Conservation (phyloP, 1,139 yeast species). For the Saccharomyces hybrid region DNA sequence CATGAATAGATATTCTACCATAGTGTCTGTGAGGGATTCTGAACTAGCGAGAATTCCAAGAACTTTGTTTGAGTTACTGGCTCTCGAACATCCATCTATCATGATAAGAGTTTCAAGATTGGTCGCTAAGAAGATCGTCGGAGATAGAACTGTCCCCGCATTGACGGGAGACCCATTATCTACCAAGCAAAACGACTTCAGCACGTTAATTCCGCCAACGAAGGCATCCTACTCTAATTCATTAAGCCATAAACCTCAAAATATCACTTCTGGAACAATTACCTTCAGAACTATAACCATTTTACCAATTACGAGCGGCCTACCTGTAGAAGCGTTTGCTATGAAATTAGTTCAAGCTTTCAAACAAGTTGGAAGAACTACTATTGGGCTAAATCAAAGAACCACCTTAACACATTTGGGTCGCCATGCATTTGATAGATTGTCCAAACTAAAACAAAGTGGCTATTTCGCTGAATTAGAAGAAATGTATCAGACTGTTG, state of each 20-base stretch:
- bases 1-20: conserved; percentile 59
- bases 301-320: conserved; percentile 67
- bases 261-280: conserved; percentile 13
- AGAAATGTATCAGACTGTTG: conserved; percentile 77
- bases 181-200: conserved; percentile 15
- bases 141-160: conserved; percentile 9
- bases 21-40: conserved; percentile 86
- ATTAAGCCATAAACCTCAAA: conserved; percentile 11
- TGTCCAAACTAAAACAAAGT: conserved; percentile 75
- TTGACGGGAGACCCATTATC: conserved; percentile 15
- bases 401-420: conserved; percentile 77
- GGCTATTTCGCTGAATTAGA: conserved; percentile 89
- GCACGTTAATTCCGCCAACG: conserved; percentile 20
- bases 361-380: conserved; percentile 63
- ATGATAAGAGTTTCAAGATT: conserved; percentile 86
- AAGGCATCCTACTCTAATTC: conserved; percentile 11
- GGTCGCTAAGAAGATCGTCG: conserved; percentile 66
- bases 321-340: conserved; percentile 85
- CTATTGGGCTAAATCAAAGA: conserved; percentile 74
- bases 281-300: conserved; percentile 74
- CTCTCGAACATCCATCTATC: conserved; percentile 78
- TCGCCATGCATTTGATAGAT: conserved; percentile 84
- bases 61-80: conserved; percentile 74
- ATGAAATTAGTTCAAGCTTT: conserved; percentile 61
- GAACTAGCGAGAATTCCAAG: conserved; percentile 92